Evolutionary conservation across 345 rosid genomes (phyloP), one percentile per base, ranked within the genome.

Genomic region (Alliaria petiolata): DNA sequence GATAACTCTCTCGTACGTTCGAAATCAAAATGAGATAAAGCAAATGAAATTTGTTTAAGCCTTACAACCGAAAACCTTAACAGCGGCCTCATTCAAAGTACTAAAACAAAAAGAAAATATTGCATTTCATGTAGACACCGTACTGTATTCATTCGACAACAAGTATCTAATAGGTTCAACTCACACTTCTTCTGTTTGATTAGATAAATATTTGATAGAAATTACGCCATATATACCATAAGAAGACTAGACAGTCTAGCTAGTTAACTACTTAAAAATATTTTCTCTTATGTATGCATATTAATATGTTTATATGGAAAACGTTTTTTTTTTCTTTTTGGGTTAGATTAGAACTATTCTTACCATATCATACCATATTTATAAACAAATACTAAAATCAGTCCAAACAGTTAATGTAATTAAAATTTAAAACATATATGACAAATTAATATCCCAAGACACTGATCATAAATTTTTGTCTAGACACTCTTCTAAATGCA

Each of bases 371-470:
- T 28, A 28, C 5, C 31, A 44, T 30, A 28, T 8, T 9, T n/a
- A 60, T 40, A 42, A 42, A 61, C 65, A 61, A 53, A 53, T 36
- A 61, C 51, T n/a, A n/a, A n/a, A n/a, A n/a, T n/a, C n/a, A n/a
- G n/a, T 44, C 39, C 6, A 62, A 62, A 43, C 4, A 43, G 3
- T 22, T 1, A 22, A 11, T 3, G 6, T 20, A 20, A n/a, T n/a
- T n/a, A n/a, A 39, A 58, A 4, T 20, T 14, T 31, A 7, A 31
- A 30, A n/a, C 8, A 42, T 42, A 15, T 31, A 17, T 30, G 17
- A 63, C 5, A 55, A 46, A 28, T 28, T 28, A 28, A 63, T 63
- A 63, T 63, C 68, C 54, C 68, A 33, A 63, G 55, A 63, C 55
- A 45, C 28, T 43, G n/a, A n/a, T n/a, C 19, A 17, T 50, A 4